Base-by-base conservation (phyloP, 768 basidiomycete species). In the Hortiboletus campestris region DNA sequence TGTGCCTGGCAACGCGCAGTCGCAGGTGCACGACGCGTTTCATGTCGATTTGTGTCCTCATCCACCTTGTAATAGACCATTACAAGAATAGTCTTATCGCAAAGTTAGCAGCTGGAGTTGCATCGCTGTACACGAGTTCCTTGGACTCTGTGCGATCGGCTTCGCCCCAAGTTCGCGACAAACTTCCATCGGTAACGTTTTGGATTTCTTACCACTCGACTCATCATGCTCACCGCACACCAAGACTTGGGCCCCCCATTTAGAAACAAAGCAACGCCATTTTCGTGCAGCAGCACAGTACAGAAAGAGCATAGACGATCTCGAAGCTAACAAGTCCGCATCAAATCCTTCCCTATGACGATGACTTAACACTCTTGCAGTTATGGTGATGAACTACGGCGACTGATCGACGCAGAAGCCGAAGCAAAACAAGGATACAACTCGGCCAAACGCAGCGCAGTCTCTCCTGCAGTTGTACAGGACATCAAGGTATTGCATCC, bases 1-100 rank as follows among this genome's bases (percentile, higher is more conserved):
- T 96, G 92, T 67, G 92, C 86, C 40, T 98, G 95, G 95, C 94
- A 96, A 67, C 82, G 88, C 61, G 94, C 94, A 16, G 86, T 88
- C 66, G 73, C 91, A 55, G 90, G 94, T 92, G 63, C 63, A 67
- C 63, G 3, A 11, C 42, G 12, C 17, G 36, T 40, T 29, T 46
- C 46, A 36, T 17, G 3, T 34, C 12, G 16, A 38, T 31, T 7
- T 1, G 12, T n/a, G 6, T 25, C 22, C 46, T 46, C 40, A 53
- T 35, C 51, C 6, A 8, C 12, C 51, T 34, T 49, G 34, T 19
- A 19, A 36, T 63, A 84, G 84, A 81, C 66, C 82, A 83, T 63
- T 85, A 83, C 67, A 94, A 90, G 75, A 93, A 94, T 63, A 85
- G 82, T 1, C 75, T 93, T 3, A 80, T 97, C 55, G 88, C 94